Evolutionary conservation across 2,329 filamentous ascomycete species (phyloP).

Genomic region (Cercospora zeae-maydis): DNA sequence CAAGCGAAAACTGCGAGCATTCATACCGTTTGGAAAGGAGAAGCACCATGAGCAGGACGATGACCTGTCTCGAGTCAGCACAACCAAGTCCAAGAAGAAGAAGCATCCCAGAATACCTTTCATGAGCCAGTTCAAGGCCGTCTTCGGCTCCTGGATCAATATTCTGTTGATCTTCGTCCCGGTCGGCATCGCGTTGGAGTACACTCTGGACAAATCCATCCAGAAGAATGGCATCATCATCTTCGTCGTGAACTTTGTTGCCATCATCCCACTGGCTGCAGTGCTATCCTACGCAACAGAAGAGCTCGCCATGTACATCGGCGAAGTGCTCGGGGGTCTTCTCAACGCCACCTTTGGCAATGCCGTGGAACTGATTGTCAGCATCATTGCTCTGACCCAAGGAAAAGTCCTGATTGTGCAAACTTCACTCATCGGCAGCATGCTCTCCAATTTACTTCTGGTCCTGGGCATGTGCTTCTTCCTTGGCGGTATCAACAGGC

Average conservation of each 20-base stretch:
- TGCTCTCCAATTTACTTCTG: conserved; percentile 83
- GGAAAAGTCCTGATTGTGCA: conserved; percentile 80
- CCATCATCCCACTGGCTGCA: conserved; percentile 83
- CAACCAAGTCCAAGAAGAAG: conserved; percentile 23
- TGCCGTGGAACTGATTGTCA: conserved; percentile 53
- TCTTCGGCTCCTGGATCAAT: conserved; percentile 84
- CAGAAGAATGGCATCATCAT: conserved; percentile 55
- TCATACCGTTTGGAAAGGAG: conserved; percentile 25
- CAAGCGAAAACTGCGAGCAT: conserved; percentile 22
- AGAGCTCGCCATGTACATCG: conserved; percentile 72
- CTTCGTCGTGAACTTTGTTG: conserved; percentile 90
- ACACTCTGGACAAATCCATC: conserved; percentile 39
- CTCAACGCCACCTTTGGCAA: conserved; percentile 87
- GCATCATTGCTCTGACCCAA: conserved; percentile 74
- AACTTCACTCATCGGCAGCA: conserved; percentile 86
- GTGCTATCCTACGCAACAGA: conserved; percentile 87
- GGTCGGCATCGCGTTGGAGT: conserved; percentile 69
- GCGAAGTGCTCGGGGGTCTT: conserved; percentile 82
- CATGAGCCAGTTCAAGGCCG: conserved; percentile 62
- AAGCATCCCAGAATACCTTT: conserved; percentile 31
- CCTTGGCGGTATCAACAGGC: conserved; percentile 72
- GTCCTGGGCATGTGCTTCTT: conserved; percentile 93
- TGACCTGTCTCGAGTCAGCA: conserved; percentile 12
- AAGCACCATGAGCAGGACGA: conserved; percentile 5
- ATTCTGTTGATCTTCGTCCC: conserved; percentile 74